Evolutionary conservation across 306 rosid species (phyloP).

Genomic region (Nissolia schottii): DNA sequence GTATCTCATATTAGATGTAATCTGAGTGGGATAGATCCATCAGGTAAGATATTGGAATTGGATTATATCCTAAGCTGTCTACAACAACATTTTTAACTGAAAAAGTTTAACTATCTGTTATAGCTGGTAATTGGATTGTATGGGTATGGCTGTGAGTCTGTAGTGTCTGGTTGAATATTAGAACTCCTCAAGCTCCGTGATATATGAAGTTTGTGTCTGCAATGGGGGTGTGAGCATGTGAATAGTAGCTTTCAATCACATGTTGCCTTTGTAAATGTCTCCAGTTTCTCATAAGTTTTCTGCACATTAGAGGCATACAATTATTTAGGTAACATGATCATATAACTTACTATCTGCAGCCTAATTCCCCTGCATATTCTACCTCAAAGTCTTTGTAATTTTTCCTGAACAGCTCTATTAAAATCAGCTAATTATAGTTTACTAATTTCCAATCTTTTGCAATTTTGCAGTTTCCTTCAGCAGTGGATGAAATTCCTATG

Average conservation of each 20-base stretch:
- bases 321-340: neutral
- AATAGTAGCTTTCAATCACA: neutral
- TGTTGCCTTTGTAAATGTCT: neutral
- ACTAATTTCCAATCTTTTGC: constrained; percentile 26
- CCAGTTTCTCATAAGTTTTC: neutral
- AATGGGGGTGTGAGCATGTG: neutral
- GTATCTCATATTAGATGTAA: neutral
- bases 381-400: neutral
- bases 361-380: neutral
- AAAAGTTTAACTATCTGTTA: neutral
- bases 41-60: neutral
- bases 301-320: neutral
- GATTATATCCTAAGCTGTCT: neutral
- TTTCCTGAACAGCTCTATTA: neutral
- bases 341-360: neutral
- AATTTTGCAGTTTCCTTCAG: constrained; percentile 73
- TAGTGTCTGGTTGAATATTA: neutral
- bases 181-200: neutral
- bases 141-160: neutral
- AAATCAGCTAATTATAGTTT: neutral
- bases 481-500: constrained; percentile 61
- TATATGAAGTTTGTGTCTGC: neutral
- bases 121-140: neutral
- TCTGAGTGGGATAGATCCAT: neutral
- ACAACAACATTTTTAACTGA: too few species aligned